Base-by-base conservation (phyloP, 306 rosid species). In the Vigna angularis region DNA sequence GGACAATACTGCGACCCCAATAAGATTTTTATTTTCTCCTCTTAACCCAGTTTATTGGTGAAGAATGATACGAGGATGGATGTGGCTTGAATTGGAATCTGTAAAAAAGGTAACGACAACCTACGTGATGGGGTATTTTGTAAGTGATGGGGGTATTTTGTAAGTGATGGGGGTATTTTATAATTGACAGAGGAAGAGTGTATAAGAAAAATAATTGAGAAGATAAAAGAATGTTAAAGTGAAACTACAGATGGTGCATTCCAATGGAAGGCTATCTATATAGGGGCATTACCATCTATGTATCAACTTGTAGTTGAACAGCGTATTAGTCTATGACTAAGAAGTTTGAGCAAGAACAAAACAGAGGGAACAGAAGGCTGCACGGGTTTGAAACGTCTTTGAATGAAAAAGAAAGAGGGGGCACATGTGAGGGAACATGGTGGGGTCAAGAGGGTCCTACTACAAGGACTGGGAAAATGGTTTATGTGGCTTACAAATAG, bases 351-450 rank as follows among this genome's bases (percentile, higher is more conserved):
- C 34, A 66, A 78, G 72, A 73, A 83, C 77, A 83, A 58, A 59
- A 67, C 16, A 74, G 74, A 34, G 66, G 67, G 79, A 58, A 26
- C 83, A 73, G 48, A 18, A 9, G 78, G 16, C 38, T 83, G 83
- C 80, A 78, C 76, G 78, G 78, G 84, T 70, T 79, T 70, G 80
- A 66, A 72, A 72, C 77, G 83, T 61, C 73, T 72, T 72, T 76
- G 77, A 57, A 84, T 66, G 18, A 80, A 79, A 82, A 12, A 69
- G 79, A 64, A 80, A 79, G 12, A 14, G 47, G 68, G 68, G 53
- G 78, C 82, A 76, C 83, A 70, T 85, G 83, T 53, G 81, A 68
- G 81, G 83, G 83, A 83, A 83, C 87, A 78, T 55, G 84, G 86
- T 64, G 79, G 32, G 77, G 82, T 49, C 70, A 44, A 7, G 13